Conservation (phyloP, 1,284 basidiomycete genomes). For the Ustilago bromivora region DNA sequence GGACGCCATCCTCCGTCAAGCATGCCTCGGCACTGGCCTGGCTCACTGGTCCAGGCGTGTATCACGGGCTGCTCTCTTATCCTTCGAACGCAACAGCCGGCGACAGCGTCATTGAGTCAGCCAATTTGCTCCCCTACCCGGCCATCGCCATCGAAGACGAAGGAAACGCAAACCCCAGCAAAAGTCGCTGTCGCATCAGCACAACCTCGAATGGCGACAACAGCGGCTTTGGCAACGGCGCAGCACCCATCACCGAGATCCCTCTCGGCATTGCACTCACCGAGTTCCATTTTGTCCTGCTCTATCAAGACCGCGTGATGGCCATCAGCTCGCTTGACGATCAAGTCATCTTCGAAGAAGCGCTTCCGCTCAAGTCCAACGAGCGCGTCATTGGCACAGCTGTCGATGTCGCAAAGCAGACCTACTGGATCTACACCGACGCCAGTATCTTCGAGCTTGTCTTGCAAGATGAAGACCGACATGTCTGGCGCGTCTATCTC, state of each 20-base stretch:
- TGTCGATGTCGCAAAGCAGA: conserved; percentile 84
- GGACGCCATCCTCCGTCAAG: conserved; percentile 39
- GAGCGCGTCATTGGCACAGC: conserved; percentile 62
- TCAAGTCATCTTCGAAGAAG: conserved; percentile 84
- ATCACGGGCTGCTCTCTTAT: conserved; percentile 53
- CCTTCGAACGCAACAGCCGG: conserved; percentile 70
- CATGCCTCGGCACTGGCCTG: conserved; percentile 37
- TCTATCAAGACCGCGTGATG: conserved; percentile 83
- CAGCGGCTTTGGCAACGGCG: conserved; percentile 16
- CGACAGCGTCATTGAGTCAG: conserved; percentile 83
- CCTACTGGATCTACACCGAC: conserved; percentile 95
- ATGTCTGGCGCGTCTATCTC: conserved; percentile 93
- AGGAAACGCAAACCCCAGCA: conserved; percentile 9
- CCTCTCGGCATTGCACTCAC: conserved; percentile 82
- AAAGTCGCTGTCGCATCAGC: conserved; percentile 31
- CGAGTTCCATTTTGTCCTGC: conserved; percentile 89
- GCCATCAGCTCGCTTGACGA: conserved; percentile 86
- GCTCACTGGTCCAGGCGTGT: conserved; percentile 63
- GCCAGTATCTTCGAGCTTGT: conserved; percentile 90
- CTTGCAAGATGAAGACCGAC: conserved; percentile 86
- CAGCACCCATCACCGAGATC: conserved; percentile 49
- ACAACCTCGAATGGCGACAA: conserved; percentile 27
- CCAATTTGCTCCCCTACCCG: conserved; percentile 71
- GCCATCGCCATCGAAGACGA: conserved; percentile 42
- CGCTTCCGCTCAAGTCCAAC: conserved; percentile 54